A percentile compares a stretch with the other conserved stretches of the same genome.
Conservation (phyloP, 73 alveolate genomes). For the Stentor coeruleus region DNA sequence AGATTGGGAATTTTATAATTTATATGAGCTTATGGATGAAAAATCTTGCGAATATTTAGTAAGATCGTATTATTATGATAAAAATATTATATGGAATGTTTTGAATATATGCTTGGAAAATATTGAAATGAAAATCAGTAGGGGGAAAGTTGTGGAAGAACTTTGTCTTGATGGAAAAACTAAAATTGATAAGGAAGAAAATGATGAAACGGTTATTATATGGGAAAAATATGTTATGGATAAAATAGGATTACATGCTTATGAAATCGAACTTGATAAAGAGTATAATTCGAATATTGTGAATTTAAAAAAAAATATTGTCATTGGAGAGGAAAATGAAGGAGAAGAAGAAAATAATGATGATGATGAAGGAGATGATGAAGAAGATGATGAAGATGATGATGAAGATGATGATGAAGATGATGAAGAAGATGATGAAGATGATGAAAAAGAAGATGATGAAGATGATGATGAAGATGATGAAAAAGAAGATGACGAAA, state of each 20-base stretch:
- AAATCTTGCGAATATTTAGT: too few relatives aligned
- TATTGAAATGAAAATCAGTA: too few relatives aligned
- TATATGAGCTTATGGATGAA: too few relatives aligned
- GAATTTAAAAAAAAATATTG: slow-evolving; percentile 63
- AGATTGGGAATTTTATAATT: too few relatives aligned
- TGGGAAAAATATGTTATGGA: slow-evolving; percentile 37
- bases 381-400: slow-evolving; percentile 39
- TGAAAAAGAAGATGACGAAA: slow-evolving; percentile 35
- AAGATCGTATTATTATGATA: too few relatives aligned
- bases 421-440: slow-evolving; percentile 46
- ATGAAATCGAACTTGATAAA: slow-evolving; percentile 49
- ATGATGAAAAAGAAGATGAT: slow-evolving; percentile 31
- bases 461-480: slow-evolving; percentile 36
- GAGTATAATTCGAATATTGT: slow-evolving; percentile 61
- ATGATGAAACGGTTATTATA: slow-evolving; percentile 32
- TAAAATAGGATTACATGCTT: slow-evolving; percentile 52
- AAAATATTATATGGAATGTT: too few relatives aligned
- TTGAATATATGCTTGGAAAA: too few relatives aligned
- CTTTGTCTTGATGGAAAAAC: too few relatives aligned
- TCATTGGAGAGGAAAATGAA: slow-evolving; percentile 45
- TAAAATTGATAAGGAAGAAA: slow-evolving; percentile 21
- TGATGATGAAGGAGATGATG: slow-evolving; percentile 27
- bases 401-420: slow-evolving; percentile 40
- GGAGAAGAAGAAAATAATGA: slow-evolving; percentile 32
- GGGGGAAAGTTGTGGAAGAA: too few relatives aligned